Base-by-base conservation (phyloP, 805 yeast species). In the Candida lessepsii region DNA sequence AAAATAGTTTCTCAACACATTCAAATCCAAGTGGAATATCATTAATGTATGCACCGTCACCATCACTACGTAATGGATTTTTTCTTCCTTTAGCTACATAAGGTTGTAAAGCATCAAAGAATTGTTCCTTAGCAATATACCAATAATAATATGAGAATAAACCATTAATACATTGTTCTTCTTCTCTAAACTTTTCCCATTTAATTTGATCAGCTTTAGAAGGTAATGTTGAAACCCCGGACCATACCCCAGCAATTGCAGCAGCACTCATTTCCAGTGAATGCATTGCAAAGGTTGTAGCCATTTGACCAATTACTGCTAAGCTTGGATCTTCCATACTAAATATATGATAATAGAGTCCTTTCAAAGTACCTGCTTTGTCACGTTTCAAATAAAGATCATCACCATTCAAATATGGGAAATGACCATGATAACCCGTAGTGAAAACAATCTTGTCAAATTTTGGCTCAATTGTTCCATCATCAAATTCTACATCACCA, bases 171-270 rank as follows among this genome's bases (percentile, higher is more conserved):
- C 54, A 63, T 10, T 47, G 46, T 2, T 37, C 35, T 9, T 48
- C 51, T 20, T 62, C 38, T 32, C 63, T 48, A 8, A 53, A 39
- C 8, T 42, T 15, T 26, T 61, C 67, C 68, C 73, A 68, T 7
- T 50, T 41, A 14, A 39, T 41, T 50, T 73, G 78, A 16, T 66
- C 72, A 19, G 63, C 63, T 11, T 51, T 45, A 0, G 65, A 30
- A 1, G 81, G 81, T 18, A 75, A 51, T 9, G 46, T 10, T 18
- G 53, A 57, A 20, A 58, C 58, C 5, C 56, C 56, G 2, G 77
- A 61, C 78, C 80, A 77, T 3, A 75, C 71, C n/a, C 81, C 81
- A 11, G 78, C 76, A 36, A 77, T 59, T 0, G 80, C 79, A n/a
- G 78, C 73, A 1, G 79, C 76, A 34, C 65, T 58, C 2, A 72